phyloP scores from a whole-genome alignment of 352 stramenopile genomes.

The Globisporangium takayamanum region DNA sequence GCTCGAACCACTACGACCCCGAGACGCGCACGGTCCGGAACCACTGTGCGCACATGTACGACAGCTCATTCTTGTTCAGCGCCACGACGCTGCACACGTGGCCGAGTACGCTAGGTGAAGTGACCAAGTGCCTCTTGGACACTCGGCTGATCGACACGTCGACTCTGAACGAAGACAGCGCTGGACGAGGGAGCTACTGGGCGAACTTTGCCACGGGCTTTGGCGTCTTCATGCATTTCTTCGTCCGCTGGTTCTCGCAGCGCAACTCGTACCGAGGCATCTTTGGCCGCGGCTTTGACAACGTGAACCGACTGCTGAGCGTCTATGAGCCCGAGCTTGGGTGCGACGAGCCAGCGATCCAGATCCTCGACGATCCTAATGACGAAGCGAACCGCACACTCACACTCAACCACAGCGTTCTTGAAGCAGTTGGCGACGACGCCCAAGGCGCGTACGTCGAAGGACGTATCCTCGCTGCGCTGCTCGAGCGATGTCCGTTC shows the following conservation, averaged over 20 bases:
- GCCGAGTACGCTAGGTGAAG: constrained; percentile 35
- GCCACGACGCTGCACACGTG: constrained; percentile 57
- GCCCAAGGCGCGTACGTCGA: constrained; percentile 9
- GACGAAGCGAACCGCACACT: neutral
- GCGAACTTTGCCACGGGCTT: constrained; percentile 59
- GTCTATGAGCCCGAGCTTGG: constrained; percentile 23
- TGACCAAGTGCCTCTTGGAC: constrained; percentile 46
- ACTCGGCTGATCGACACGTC: constrained; percentile 40
- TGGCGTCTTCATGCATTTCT: constrained; percentile 56
- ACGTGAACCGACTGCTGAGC: constrained; percentile 54
- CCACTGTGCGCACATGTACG: constrained; percentile 45
- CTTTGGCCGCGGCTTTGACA: constrained; percentile 64
- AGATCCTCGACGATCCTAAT: neutral
- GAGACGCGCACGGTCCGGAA: constrained; percentile 31
- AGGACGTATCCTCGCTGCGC: constrained; percentile 1
- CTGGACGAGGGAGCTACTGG: constrained; percentile 41
- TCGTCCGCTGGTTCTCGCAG: constrained; percentile 44
- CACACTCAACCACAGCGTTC: constrained; percentile 4
- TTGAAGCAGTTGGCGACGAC: constrained; percentile 2
- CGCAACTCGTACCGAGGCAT: constrained; percentile 42
- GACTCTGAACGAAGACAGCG: constrained; percentile 47
- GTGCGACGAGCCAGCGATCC: neutral
- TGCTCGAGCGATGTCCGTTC: constrained; percentile 9
- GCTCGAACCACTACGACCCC: constrained; percentile 52
- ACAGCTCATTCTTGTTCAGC: constrained; percentile 48